Evolutionary conservation across 192 early-diverging fungal species (phyloP).

Genomic region (Podila horticola): DNA sequence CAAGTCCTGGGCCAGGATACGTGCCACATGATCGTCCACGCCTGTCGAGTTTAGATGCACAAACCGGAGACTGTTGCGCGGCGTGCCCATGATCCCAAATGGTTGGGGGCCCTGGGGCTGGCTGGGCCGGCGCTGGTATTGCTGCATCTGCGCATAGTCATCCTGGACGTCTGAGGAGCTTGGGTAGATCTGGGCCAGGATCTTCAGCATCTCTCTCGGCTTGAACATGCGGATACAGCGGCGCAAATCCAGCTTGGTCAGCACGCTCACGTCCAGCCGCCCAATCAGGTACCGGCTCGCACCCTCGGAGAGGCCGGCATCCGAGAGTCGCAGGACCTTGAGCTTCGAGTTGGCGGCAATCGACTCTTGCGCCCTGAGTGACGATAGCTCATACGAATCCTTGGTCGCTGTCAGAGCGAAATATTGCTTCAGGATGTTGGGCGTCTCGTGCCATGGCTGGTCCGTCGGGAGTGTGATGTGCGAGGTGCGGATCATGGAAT

Average conservation of each 20-base stretch:
- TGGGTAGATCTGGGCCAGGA: slow-evolving; percentile 10
- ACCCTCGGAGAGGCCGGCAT: slow-evolving; percentile 28
- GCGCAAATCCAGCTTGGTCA: slow-evolving; percentile 29
- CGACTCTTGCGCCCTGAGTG: slow-evolving; percentile 14
- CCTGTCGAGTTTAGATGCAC: slow-evolving; percentile 25
- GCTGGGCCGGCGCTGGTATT: background rate
- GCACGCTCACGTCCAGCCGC: slow-evolving; percentile 15
- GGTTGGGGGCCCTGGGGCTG: slow-evolving; percentile 10
- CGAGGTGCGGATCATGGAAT: slow-evolving; percentile 26
- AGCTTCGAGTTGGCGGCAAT: slow-evolving; percentile 26
- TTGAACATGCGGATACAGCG: slow-evolving; percentile 34
- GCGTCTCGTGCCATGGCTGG: slow-evolving; percentile 23
- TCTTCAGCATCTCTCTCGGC: slow-evolving; percentile 24
- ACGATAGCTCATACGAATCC: slow-evolving; percentile 4
- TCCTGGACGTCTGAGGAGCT: slow-evolving; percentile 11
- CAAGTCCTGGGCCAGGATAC: slow-evolving; percentile 17
- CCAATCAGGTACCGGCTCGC: slow-evolving; percentile 23
- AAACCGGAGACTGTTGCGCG: slow-evolving; percentile 12
- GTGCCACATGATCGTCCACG: slow-evolving; percentile 26
- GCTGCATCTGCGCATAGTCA: background rate
- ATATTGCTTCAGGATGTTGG: background rate
- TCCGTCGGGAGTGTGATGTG: slow-evolving; percentile 5
- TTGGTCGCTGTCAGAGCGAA: slow-evolving; percentile 20
- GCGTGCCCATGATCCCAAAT: slow-evolving; percentile 6
- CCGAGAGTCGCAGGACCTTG: slow-evolving; percentile 23